phyloP scores from a whole-genome alignment of 108 stramenopile genomes.

The Pseudonitzschia multistriata region DNA sequence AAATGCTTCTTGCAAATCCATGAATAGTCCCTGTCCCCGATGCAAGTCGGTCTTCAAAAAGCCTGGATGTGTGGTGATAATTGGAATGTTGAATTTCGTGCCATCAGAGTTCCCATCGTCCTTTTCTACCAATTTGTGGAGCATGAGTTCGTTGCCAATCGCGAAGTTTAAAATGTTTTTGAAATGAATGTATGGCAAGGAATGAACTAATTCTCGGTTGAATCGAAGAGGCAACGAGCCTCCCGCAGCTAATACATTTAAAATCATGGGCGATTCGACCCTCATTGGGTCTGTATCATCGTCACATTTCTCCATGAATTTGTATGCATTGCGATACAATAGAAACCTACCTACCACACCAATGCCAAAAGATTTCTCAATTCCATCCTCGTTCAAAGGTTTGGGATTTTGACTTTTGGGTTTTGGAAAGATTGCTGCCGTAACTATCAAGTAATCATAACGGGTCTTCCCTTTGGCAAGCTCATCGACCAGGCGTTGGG shows the following conservation, averaged over 20 bases:
- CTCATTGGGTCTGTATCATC: background rate
- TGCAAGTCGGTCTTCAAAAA: constrained; percentile 31
- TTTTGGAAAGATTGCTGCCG: constrained; percentile 34
- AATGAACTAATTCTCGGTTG: constrained; percentile 18
- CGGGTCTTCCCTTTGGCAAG: background rate
- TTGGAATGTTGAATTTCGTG: constrained; percentile 12
- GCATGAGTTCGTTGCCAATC: constrained; percentile 33
- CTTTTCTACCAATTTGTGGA: constrained; percentile 14
- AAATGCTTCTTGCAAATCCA: constrained; percentile 9
- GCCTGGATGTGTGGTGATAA: constrained; percentile 37
- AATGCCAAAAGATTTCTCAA: constrained; percentile 38
- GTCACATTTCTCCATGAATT: constrained; percentile 22
- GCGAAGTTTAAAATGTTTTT: constrained; percentile 20
- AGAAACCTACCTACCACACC: constrained; percentile 33
- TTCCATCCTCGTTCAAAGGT: constrained; percentile 30
- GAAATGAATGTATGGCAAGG: constrained; percentile 4
- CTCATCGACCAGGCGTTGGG: constrained; percentile 10
- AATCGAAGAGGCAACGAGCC: background rate
- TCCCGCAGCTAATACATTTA: constrained; percentile 2
- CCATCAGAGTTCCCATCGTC: constrained; percentile 10
- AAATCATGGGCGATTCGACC: background rate
- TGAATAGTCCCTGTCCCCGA: constrained; percentile 28
- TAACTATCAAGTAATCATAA: constrained; percentile 30
- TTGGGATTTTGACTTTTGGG: constrained; percentile 15
- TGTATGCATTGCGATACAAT: constrained; percentile 22